Evolutionary conservation across 2,329 filamentous ascomycete genomes (phyloP), one percentile per base, ranked within the genome.

Genomic region (Diaporthe citrichinensis): DNA sequence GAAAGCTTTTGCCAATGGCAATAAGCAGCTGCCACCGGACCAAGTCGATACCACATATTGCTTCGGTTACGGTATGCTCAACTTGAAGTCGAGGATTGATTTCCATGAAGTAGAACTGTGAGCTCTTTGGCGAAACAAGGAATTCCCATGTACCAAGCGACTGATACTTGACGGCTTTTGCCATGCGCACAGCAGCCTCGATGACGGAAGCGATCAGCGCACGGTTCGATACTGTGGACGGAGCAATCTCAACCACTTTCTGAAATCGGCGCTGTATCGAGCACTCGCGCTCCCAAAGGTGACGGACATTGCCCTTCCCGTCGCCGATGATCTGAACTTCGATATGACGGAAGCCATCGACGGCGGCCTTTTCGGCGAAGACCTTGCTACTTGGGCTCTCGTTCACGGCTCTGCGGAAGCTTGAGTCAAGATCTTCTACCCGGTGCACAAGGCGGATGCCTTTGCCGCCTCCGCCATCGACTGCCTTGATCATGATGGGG

Each of bases 111-210:
- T 87, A 92, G 80, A 88, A 90, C 34, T 89, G 86, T 1, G 80
- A 80, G 0, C 82, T 86, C 0, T 81, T 76, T 15, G 88, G 86
- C 74, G 89, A 89, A 17, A 92, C 86, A 0, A 93, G 84, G 74
- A 93, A 93, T 79, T 93, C 92, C 77, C 92, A 92, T 0, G 91
- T 93, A 12, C 91, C 92, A 0, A 93, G 83, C 0, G 89, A 92
- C 65, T 84, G 83, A 80, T 93, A 93, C 5, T 85, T 82, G 69
- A 91, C 87, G 73, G 83, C 82, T 79, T 79, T 84, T 81, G 82
- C 4, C 82, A 83, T 49, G 23, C 53, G 41, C n/a, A 75, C 62
- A 49, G 76, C 62, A 34, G 73, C 51, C n/a, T 71, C 55, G 14
- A 76, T 74, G 44, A 74, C 55, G 15, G 74, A 46, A 7, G 65